These are phyloP conservation scores for Neurospora sp. DNA, from an alignment of 495 filamentous ascomycete genomes.

Conservation along the genomic window DNA sequence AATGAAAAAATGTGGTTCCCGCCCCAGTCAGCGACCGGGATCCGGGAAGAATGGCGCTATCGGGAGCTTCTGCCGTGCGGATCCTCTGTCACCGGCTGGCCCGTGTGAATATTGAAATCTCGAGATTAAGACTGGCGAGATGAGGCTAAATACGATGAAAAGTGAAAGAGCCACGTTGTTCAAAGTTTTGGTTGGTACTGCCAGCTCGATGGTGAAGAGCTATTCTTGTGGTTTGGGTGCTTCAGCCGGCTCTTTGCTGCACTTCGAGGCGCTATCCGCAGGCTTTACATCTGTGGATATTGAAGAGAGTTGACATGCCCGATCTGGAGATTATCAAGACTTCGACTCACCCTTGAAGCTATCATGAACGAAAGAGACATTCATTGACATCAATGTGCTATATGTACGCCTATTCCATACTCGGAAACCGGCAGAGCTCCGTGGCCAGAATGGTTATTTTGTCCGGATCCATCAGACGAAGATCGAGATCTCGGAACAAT, in stretches of 20 bases:
- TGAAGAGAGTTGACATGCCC: background rate
- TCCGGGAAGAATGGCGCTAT: background rate
- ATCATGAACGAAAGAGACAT: no score
- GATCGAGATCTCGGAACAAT: background rate
- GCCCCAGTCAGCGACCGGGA: background rate
- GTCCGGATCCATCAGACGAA: background rate
- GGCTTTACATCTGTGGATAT: background rate
- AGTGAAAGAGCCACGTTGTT: background rate
- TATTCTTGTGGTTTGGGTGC: background rate
- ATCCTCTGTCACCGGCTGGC: background rate
- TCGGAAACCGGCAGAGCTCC: background rate
- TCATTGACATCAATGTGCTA: no score
- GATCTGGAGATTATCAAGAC: background rate
- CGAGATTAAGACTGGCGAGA: constrained; percentile 11
- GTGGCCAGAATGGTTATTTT: background rate
- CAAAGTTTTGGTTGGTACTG: background rate
- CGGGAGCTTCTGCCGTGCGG: background rate
- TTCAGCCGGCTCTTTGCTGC: background rate
- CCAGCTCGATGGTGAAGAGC: background rate
- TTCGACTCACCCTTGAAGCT: no score
- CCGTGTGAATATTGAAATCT: background rate
- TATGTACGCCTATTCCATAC: background rate
- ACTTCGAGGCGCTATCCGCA: background rate
- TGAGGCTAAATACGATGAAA: constrained; percentile 23
- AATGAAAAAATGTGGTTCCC: background rate